phyloP scores from a whole-genome alignment of 495 filamentous ascomycete genomes.

The Aeminium ludgeri region DNA sequence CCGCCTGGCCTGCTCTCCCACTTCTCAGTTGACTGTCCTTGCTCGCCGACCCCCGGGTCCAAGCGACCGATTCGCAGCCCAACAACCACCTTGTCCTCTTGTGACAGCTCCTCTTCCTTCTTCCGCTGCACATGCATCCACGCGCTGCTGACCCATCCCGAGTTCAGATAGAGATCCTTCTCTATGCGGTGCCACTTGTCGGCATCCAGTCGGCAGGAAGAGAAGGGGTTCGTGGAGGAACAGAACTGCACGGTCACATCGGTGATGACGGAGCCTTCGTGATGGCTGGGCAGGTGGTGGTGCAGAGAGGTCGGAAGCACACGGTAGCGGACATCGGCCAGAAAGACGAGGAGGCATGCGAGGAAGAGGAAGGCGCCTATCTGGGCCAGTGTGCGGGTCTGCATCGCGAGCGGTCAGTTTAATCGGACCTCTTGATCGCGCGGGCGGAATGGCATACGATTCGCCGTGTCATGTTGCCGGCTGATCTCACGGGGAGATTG shows the following conservation, averaged over 20 bases:
- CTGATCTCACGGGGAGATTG: too few relatives aligned
- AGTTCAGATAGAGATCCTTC: constrained; percentile 76
- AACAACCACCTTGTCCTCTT: constrained; percentile 62
- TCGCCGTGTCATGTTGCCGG: constrained; percentile 28
- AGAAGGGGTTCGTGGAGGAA: constrained; percentile 55
- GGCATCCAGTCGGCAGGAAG: constrained; percentile 61
- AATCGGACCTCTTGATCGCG: not conserved
- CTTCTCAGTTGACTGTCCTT: constrained; percentile 37
- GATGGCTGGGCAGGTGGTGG: constrained; percentile 39
- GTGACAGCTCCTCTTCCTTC: constrained; percentile 67
- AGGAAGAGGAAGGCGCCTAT: constrained; percentile 48
- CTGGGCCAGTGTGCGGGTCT: constrained; percentile 59
- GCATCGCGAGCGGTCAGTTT: too few relatives aligned
- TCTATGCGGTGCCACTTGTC: constrained; percentile 67
- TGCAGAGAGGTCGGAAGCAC: constrained; percentile 32
- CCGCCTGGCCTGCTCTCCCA: constrained; percentile 75
- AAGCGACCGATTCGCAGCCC: constrained; percentile 68
- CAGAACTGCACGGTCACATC: constrained; percentile 77
- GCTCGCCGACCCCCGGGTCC: constrained; percentile 48
- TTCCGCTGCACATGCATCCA: constrained; percentile 75
- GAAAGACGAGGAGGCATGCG: constrained; percentile 37
- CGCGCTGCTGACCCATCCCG: constrained; percentile 55
- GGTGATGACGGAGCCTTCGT: constrained; percentile 47
- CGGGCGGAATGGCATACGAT: constrained; percentile 21
- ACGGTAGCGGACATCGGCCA: constrained; percentile 30